Conservation (phyloP, 1,139 yeast species). For the Candida albicans region DNA sequence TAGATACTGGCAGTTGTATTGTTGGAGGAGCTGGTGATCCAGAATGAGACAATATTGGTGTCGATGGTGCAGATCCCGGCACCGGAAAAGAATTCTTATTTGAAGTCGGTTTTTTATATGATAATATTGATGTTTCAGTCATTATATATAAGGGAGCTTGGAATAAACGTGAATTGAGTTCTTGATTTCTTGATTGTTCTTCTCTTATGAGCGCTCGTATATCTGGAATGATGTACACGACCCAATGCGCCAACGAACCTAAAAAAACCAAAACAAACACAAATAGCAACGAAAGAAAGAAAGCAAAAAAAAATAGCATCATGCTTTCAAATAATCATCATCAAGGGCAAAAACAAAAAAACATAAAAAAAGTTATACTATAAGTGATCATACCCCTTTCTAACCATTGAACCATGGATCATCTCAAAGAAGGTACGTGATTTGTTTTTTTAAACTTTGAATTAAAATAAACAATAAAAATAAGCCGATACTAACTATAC, state of each 20-base stretch:
- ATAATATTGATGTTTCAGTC: constrained; percentile 26
- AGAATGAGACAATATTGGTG: constrained; percentile 10
- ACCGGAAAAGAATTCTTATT: constrained; percentile 1
- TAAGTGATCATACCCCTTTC: not conserved
- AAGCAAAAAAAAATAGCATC: not conserved
- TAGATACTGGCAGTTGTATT: constrained; percentile 14
- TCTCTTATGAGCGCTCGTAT: not conserved
- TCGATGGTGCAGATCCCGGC: not conserved
- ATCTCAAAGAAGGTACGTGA: constrained; percentile 15
- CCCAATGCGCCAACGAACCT: not conserved
- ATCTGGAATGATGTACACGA: not conserved
- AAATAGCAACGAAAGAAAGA: not conserved
- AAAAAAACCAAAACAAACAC: not conserved
- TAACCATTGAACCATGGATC: constrained; percentile 7
- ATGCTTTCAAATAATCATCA: not conserved
- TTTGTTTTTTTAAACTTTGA: not conserved
- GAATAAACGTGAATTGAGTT: no score
- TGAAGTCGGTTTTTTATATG: constrained; percentile 28
- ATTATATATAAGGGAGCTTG: constrained; percentile 7
- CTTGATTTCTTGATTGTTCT: not conserved
- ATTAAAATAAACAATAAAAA: constrained; percentile 3
- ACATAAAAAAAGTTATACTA: not conserved
- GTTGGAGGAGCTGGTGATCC: constrained; percentile 7
- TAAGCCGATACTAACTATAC: constrained; percentile 10
- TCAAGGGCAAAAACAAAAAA: constrained; percentile 1